Base-by-base conservation (phyloP, 2,329 filamentous ascomycete species). In the Ilyonectria robusta region DNA sequence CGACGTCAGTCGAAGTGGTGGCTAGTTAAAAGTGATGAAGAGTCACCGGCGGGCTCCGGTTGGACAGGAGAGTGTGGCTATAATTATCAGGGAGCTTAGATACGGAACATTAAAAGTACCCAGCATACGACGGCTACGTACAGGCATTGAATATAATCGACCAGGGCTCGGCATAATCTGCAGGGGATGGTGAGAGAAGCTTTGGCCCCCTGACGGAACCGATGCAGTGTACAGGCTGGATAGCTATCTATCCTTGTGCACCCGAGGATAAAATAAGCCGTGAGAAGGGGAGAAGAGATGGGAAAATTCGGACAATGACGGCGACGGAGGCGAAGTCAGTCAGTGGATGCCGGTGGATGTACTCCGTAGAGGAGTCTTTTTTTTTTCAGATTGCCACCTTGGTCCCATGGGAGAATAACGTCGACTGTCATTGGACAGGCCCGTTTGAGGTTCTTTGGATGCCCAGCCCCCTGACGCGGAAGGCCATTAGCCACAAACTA, bases 401-500 rank as follows among this genome's bases (percentile, higher is more conserved):
- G 15, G 31, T 8, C 2, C 21, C 21, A 33, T 35, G 56, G 37
- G 44, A 33, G 47, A 42, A 42, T 42, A 19, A 42, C 40, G 15
- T n/a, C 46, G 23, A n/a, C 46, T 53, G 35, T 35, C 48, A 59
- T 47, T 59, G 57, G 46, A 51, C 33, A 17, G 57, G 46, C 47
- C 57, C 57, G 47, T 42, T 42, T 15, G 47, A 59, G 56, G 55
- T 59, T 59, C 42, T 37, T 19, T 29, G 19, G 10, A 59, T n/a
- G 31, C 26, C 26, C 26, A 26, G 19, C 29, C 50, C 57, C 57
- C 47, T 53, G 57, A 35, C 40, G 17, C 15, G 40, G 40, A 42
- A n/a, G 17, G 9, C n/a, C 17, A n/a, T n/a, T 42, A 8, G 40
- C 40, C 15, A 40, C 13, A 40, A 42, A n/a, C 40, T n/a, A 42